A percentile compares a stretch with the other conserved stretches of the same genome.
phyloP scores from a whole-genome alignment of 305 asterid genomes.

The Solanum chacoense region DNA sequence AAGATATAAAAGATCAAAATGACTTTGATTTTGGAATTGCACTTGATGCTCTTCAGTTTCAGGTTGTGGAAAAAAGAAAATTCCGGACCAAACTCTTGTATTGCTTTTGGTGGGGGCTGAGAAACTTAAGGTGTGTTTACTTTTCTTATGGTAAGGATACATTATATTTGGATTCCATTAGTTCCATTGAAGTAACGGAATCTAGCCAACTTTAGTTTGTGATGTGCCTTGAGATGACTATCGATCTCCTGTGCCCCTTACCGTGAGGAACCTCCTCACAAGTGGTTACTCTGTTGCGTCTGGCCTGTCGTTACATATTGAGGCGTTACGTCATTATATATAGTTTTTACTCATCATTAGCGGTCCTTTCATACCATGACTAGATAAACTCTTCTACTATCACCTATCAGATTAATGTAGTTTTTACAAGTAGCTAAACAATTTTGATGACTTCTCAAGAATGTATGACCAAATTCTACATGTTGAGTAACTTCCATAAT shows the following conservation, averaged over 20 bases:
- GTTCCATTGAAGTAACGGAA: background rate
- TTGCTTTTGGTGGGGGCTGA: slow-evolving; percentile 72
- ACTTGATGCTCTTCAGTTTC: slow-evolving; percentile 43
- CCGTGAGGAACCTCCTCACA: background rate
- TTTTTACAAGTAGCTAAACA: background rate
- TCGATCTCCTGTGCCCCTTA: background rate
- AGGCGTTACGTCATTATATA: background rate
- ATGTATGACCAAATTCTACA: background rate
- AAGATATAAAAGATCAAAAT: slow-evolving; percentile 7
- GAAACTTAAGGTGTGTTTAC: slow-evolving; percentile 43
- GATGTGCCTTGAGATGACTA: background rate
- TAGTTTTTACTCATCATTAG: background rate
- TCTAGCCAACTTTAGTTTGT: background rate
- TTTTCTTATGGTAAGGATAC: background rate
- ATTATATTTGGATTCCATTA: background rate
- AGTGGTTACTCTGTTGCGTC: background rate
- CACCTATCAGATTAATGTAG: background rate
- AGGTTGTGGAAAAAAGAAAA: slow-evolving; percentile 21
- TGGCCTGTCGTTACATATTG: background rate
- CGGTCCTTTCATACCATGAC: background rate
- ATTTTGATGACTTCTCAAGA: background rate
- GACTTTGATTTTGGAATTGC: slow-evolving; percentile 56
- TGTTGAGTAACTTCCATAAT: background rate
- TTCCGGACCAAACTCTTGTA: slow-evolving; percentile 30
- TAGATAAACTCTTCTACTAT: background rate